Evolutionary conservation across 768 basidiomycete genomes (phyloP).

Genomic region (Sarcodon sp.): DNA sequence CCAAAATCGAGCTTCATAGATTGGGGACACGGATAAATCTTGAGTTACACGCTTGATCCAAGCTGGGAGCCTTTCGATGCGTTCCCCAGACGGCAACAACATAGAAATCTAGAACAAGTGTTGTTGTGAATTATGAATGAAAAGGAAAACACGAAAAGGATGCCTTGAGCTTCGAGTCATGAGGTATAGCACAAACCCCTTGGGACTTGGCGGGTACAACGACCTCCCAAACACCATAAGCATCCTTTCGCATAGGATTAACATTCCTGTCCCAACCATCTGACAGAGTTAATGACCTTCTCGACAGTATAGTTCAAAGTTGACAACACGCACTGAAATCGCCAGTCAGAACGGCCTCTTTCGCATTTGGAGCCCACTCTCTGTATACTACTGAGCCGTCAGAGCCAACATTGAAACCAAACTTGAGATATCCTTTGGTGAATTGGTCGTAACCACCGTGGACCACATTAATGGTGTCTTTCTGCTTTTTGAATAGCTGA

Average conservation of each 20-base stretch:
- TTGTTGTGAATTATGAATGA: neutral
- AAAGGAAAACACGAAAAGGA: neutral
- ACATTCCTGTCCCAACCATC: constrained; percentile 82
- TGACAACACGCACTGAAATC: constrained; percentile 76
- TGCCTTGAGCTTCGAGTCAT: constrained; percentile 91
- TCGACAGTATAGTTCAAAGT: neutral
- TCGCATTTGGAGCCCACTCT: constrained; percentile 94
- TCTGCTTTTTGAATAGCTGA: constrained; percentile 62
- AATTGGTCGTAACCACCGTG: constrained; percentile 82
- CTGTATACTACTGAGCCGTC: constrained; percentile 70
- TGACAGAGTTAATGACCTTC: constrained; percentile 15
- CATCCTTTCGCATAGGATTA: constrained; percentile 76
- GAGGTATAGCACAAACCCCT: constrained; percentile 76
- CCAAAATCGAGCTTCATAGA: constrained; percentile 98
- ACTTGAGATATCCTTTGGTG: constrained; percentile 67
- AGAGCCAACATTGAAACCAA: constrained; percentile 62
- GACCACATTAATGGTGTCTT: constrained; percentile 53
- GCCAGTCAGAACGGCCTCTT: constrained; percentile 75
- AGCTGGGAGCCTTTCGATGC: constrained; percentile 85
- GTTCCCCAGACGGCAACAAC: constrained; percentile 62
- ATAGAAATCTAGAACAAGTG: constrained; percentile 64
- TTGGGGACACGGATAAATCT: constrained; percentile 76
- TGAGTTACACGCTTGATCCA: constrained; percentile 97
- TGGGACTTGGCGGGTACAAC: constrained; percentile 50
- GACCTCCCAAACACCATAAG: constrained; percentile 87